These are phyloP conservation scores for Cercospora berteroae DNA, from an alignment of 2,329 filamentous ascomycete genomes.

Conservation along the genomic window DNA sequence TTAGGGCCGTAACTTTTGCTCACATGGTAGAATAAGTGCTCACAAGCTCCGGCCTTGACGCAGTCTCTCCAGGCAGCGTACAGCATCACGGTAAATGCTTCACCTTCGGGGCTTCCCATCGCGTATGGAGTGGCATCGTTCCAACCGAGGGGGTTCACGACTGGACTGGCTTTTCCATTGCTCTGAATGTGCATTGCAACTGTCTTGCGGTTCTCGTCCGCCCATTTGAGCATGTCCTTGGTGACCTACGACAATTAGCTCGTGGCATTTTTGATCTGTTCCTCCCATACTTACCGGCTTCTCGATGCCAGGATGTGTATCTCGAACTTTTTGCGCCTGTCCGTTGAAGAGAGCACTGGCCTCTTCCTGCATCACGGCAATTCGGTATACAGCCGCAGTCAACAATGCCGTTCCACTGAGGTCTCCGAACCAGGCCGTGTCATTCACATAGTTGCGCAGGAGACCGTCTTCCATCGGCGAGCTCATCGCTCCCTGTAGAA, in stretches of 20 bases:
- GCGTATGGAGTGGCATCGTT: slow-evolving; percentile 16
- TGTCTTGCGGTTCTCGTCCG: slow-evolving; percentile 41
- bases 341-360: slow-evolving; percentile 14
- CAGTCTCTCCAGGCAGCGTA: slow-evolving; percentile 47
- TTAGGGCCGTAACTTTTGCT: neutral
- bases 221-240: slow-evolving; percentile 40
- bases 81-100: slow-evolving; percentile 47
- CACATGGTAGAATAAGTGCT: neutral
- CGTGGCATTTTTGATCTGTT: rapidly evolving
- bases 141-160: slow-evolving; percentile 43
- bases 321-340: slow-evolving; percentile 8
- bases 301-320: slow-evolving; percentile 9
- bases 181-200: slow-evolving; percentile 40
- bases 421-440: slow-evolving; percentile 47
- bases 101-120: slow-evolving; percentile 43
- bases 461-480: slow-evolving; percentile 30
- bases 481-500: slow-evolving; percentile 40
- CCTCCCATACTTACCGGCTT: neutral
- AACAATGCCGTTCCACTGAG: slow-evolving; percentile 50
- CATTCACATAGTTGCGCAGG: slow-evolving; percentile 20
- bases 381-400: slow-evolving; percentile 46
- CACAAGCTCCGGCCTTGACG: slow-evolving; percentile 27
- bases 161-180: slow-evolving; percentile 43
- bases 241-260: slow-evolving; percentile 9
- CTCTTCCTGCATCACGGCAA: slow-evolving; percentile 30